Evolutionary conservation across 306 rosid genomes (phyloP).

Genomic region (Datisca glomerata): DNA sequence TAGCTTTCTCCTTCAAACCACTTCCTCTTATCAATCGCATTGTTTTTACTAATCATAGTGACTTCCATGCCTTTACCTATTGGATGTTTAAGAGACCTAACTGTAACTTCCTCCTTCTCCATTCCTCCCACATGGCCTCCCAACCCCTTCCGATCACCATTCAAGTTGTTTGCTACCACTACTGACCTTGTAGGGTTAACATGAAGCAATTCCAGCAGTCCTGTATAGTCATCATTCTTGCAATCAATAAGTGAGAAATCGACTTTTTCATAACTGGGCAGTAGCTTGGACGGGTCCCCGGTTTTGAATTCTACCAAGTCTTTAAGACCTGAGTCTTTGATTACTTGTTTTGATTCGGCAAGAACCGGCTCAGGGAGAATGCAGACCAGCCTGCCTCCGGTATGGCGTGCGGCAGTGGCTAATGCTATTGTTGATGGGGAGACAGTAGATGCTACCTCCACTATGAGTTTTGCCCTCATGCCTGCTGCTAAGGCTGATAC

Average conservation of each 20-base stretch:
- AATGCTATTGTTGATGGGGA: constrained; percentile 55
- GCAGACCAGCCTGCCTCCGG: constrained; percentile 47
- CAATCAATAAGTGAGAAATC: constrained; percentile 59
- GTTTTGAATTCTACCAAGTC: constrained; percentile 50
- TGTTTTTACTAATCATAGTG: constrained; percentile 23
- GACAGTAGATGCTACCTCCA: constrained; percentile 42
- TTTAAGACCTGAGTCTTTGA: constrained; percentile 33
- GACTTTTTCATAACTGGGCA: constrained; percentile 33
- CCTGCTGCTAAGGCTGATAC: constrained; percentile 72
- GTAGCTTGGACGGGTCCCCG: constrained; percentile 34
- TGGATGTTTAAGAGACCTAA: constrained; percentile 41
- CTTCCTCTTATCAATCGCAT: constrained; percentile 7
- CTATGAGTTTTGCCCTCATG: constrained; percentile 52
- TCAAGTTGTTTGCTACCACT: constrained; percentile 44
- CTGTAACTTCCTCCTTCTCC: constrained; percentile 25
- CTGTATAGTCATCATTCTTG: constrained; percentile 24
- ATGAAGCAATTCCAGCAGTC: constrained; percentile 30
- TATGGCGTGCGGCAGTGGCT: constrained; percentile 47
- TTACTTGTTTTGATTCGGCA: constrained; percentile 28
- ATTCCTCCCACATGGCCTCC: constrained; percentile 22
- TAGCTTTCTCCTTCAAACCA: constrained; percentile 3
- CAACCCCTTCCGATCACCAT: constrained; percentile 24
- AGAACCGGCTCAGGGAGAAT: constrained; percentile 45
- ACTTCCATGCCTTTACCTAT: constrained; percentile 51
- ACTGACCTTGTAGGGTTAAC: constrained; percentile 42